Percentiles rank a stretch among this genome's conserved stretches.
Conservation (phyloP, 2,329 filamentous ascomycete genomes). For the Sporothrix protearum region DNA sequence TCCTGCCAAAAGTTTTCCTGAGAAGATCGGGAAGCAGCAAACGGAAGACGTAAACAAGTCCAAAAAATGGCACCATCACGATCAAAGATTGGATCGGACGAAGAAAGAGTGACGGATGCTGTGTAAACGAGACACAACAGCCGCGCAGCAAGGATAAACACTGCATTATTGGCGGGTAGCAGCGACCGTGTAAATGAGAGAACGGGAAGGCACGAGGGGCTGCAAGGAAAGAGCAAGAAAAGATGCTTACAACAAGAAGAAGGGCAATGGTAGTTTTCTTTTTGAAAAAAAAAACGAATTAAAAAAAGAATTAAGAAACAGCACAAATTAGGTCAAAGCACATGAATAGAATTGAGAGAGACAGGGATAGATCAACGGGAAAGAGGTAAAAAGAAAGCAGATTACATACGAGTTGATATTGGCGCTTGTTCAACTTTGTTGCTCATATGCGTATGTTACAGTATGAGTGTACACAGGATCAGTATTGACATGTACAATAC, state of each 20-base stretch:
- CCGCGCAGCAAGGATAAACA: background rate
- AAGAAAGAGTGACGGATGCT: background rate
- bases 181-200: background rate
- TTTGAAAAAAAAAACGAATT: background rate
- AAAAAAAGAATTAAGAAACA: background rate
- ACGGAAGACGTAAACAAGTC: background rate
- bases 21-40: background rate
- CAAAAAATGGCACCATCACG: background rate
- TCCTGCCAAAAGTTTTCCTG: background rate
- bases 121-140: slow-evolving; percentile 10
- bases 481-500: background rate
- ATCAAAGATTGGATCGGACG: background rate
- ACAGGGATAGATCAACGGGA: background rate
- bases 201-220: background rate
- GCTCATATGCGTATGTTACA: background rate
- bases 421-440: background rate
- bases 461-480: background rate
- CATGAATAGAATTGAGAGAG: background rate
- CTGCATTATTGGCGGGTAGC: background rate
- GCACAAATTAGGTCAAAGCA: background rate
- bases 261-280: background rate
- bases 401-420: background rate
- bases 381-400: background rate
- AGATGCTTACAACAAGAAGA: no score
- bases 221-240: background rate